Percentiles rank a stretch among this genome's conserved stretches.
Evolutionary conservation across 306 rosid genomes (phyloP).

Genomic region (Vachellia collinsii): DNA sequence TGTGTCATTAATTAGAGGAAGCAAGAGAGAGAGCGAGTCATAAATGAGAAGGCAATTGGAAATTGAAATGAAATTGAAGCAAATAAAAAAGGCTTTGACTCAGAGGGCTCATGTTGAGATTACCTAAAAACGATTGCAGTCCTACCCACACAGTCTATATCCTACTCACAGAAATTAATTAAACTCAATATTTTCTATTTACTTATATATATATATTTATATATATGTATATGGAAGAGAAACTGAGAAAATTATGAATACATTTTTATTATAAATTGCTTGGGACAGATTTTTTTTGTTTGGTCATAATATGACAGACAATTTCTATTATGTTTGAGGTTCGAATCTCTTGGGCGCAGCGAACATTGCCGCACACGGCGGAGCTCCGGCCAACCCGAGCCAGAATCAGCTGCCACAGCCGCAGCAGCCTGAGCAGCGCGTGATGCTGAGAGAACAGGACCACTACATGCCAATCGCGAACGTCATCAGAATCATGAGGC

Average conservation of each 20-base stretch:
- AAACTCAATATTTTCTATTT: neutral
- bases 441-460: constrained; percentile 48
- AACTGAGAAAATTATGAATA: neutral
- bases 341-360: neutral
- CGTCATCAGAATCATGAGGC: constrained; percentile 65
- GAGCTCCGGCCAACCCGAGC: neutral
- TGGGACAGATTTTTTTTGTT: neutral
- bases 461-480: constrained; percentile 71
- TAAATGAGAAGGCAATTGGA: constrained; percentile 18
- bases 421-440: neutral
- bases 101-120: neutral
- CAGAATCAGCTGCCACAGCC: neutral
- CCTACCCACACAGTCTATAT: neutral
- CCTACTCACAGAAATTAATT: neutral
- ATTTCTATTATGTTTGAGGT: neutral
- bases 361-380: neutral
- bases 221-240: neutral
- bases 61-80: constrained; percentile 1
- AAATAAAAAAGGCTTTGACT: constrained; percentile 12
- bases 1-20: neutral
- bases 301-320: neutral
- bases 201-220: neutral
- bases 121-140: neutral
- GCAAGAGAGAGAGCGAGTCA: neutral
- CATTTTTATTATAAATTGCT: neutral